These are phyloP conservation scores for Capsicum chinense DNA, from an alignment of 257 asterid species.

Conservation along the genomic window DNA sequence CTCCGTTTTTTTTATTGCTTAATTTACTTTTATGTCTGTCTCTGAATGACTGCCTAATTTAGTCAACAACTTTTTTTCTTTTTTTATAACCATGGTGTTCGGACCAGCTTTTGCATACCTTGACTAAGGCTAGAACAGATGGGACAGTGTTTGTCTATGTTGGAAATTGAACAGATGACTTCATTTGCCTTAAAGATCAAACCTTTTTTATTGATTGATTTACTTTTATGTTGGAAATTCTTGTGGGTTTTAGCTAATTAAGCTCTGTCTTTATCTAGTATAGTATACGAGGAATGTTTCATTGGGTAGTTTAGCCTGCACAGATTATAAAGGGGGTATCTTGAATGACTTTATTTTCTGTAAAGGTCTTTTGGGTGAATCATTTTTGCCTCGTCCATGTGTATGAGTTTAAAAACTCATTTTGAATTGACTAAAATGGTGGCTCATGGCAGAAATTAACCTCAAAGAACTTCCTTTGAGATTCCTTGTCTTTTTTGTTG, in stretches of 20 bases:
- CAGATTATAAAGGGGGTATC: background rate
- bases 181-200: background rate
- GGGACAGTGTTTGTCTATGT: no score
- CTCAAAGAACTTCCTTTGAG: background rate
- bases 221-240: slow-evolving; percentile 1
- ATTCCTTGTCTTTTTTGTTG: background rate
- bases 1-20: background rate
- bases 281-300: background rate
- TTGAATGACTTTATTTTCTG: background rate
- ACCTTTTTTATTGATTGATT: background rate
- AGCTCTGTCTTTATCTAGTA: background rate
- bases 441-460: background rate
- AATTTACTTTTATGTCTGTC: background rate
- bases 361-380: background rate
- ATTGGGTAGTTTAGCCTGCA: background rate
- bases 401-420: background rate
- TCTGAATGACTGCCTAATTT: background rate
- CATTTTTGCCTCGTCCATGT: background rate
- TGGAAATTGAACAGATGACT: no score
- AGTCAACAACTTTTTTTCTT: background rate
- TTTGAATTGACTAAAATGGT: background rate
- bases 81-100: no score
- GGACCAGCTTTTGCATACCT: no score
- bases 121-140: no score
- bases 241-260: slow-evolving; percentile 16